Percentiles rank a stretch among this genome's conserved stretches.
phyloP scores from a whole-genome alignment of 768 basidiomycete genomes.

The Solioccasus polychromus region DNA sequence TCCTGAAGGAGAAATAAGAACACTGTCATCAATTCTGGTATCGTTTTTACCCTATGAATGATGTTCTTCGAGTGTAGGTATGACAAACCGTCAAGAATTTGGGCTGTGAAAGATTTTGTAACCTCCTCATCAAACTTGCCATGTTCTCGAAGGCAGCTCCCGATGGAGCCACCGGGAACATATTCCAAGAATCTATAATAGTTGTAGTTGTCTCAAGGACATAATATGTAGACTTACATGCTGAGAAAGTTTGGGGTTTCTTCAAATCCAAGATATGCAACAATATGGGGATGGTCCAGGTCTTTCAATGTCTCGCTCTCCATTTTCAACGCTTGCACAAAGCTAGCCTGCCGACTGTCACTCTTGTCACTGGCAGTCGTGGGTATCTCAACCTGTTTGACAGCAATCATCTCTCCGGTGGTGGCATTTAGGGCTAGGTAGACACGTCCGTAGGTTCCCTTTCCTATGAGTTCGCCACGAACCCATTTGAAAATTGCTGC shows the following conservation, averaged over 20 bases:
- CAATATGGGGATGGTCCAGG: conserved; percentile 95
- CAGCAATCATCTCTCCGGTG: conserved; percentile 98
- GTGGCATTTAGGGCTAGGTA: conserved; percentile 95
- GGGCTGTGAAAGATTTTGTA: conserved; percentile 86
- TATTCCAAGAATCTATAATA: conserved; percentile 90
- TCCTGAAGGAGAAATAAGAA: conserved; percentile 50
- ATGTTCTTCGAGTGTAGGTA: conserved; percentile 93
- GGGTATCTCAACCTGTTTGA: conserved; percentile 98
- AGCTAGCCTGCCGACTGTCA: conserved; percentile 77
- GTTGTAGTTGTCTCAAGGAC: background rate
- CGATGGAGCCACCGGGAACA: conserved; percentile 95
- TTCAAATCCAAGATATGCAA: conserved; percentile 95
- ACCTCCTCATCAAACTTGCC: conserved; percentile 92
- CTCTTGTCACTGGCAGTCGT: conserved; percentile 88
- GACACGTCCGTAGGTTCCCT: conserved; percentile 94
- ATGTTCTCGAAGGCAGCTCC: conserved; percentile 84
- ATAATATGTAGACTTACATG: conserved; percentile 60
- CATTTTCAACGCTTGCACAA: conserved; percentile 89
- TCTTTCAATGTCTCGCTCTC: conserved; percentile 97
- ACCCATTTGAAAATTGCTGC: conserved; percentile 96
- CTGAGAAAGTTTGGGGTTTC: conserved; percentile 84
- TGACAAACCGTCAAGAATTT: conserved; percentile 88
- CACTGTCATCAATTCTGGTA: background rate
- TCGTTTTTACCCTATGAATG: conserved; percentile 72
- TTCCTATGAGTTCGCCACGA: conserved; percentile 94